Evolutionary conservation across 768 basidiomycete species (phyloP).

Genomic region (Lentinula aciculospora): DNA sequence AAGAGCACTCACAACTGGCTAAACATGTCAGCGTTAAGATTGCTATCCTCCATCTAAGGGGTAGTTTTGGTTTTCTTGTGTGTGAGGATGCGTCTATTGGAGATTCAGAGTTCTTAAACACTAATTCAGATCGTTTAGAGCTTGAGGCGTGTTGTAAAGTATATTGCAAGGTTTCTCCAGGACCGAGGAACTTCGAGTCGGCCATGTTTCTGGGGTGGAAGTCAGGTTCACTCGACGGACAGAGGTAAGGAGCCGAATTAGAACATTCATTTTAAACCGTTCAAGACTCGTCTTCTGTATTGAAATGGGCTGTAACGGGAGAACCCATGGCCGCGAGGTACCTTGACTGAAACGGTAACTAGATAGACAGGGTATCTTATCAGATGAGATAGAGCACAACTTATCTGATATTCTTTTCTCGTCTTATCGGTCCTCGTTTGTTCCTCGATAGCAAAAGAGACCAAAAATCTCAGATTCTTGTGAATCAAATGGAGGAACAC

Average conservation of each 20-base stretch:
- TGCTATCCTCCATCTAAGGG: constrained; percentile 26
- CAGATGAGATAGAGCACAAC: neutral
- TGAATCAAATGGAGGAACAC: neutral
- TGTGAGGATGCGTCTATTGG: neutral
- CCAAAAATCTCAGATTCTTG: neutral
- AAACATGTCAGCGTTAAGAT: constrained; percentile 33
- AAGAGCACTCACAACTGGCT: constrained; percentile 27
- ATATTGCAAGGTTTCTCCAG: neutral
- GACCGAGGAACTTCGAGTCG: neutral
- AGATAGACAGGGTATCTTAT: neutral
- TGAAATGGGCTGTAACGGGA: neutral
- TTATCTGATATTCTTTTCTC: neutral
- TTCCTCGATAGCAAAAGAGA: neutral
- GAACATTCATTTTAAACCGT: neutral
- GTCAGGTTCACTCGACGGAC: neutral
- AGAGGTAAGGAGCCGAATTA: neutral
- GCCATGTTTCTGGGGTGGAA: neutral
- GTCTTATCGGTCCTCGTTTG: too few species aligned
- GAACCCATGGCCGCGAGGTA: neutral
- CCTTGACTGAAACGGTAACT: neutral
- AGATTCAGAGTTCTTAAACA: neutral
- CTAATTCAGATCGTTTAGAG: neutral
- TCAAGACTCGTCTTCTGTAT: neutral
- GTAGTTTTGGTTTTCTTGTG: constrained; percentile 20
- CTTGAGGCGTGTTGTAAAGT: neutral